Conservation (phyloP, 2,329 filamentous ascomycete species). For the Beauveria sp. region DNA sequence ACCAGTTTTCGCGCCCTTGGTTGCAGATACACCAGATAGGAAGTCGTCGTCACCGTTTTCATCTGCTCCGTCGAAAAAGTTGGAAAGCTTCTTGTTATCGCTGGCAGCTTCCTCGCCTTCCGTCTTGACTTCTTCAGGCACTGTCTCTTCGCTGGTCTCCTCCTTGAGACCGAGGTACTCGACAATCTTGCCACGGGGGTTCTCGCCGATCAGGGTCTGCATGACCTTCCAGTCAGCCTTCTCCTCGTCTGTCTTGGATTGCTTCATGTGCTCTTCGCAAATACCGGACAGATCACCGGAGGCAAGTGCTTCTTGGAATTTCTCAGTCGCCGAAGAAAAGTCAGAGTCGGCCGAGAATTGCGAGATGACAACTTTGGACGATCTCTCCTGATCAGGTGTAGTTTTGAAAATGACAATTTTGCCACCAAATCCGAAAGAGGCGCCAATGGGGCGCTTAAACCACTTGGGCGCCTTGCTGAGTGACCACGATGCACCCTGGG, state of each 20-base stretch:
- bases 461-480: conserved; percentile 80
- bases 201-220: conserved; percentile 75
- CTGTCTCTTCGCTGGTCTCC: conserved; percentile 45
- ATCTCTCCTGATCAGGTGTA: conserved; percentile 52
- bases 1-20: conserved; percentile 86
- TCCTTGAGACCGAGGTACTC: conserved; percentile 84
- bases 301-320: conserved; percentile 76
- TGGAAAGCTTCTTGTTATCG: conserved; percentile 58
- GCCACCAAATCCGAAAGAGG: conserved; percentile 90
- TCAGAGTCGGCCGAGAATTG: conserved; percentile 84
- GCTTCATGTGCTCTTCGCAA: conserved; percentile 68
- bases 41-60: conserved; percentile 76
- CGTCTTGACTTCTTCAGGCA: conserved; percentile 18
- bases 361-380: conserved; percentile 75
- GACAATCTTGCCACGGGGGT: conserved; percentile 77
- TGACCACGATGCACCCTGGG: conserved; percentile 84
- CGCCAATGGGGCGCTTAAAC: conserved; percentile 77
- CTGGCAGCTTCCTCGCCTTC: conserved; percentile 23
- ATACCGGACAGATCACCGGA: conserved; percentile 70
- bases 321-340: conserved; percentile 74
- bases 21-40: conserved; percentile 73
- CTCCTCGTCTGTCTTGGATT: conserved; percentile 78
- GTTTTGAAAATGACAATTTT: conserved; percentile 73
- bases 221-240: conserved; percentile 96
- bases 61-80: conserved; percentile 65